phyloP scores from a whole-genome alignment of 352 stramenopile species.

The Bremia lactucae region DNA sequence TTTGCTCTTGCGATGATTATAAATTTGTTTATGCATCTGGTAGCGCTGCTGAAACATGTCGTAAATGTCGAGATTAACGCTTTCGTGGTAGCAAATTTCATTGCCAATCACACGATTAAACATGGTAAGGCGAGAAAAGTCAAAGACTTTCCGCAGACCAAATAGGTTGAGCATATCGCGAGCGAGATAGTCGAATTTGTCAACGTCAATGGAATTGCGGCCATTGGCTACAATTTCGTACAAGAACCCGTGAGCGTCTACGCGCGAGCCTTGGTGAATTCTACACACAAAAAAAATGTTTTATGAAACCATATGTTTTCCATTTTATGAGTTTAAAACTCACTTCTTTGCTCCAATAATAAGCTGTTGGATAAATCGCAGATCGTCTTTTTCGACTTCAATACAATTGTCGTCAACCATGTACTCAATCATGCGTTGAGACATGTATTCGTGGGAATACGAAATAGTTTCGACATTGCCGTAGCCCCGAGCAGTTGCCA shows the following conservation, averaged over 20 bases:
- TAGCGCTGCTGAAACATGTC: slow-evolving; percentile 86
- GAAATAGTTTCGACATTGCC: slow-evolving; percentile 6
- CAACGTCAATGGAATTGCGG: slow-evolving; percentile 86
- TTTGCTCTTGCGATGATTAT: slow-evolving; percentile 84
- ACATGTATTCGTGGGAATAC: slow-evolving; percentile 83
- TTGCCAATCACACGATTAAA: slow-evolving; percentile 81
- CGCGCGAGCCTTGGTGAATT: slow-evolving; percentile 32
- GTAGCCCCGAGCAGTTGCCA: slow-evolving; percentile 25
- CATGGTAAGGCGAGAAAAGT: slow-evolving; percentile 67
- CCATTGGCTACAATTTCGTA: slow-evolving; percentile 89
- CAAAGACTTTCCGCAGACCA: slow-evolving; percentile 63
- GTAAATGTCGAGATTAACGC: slow-evolving; percentile 81
- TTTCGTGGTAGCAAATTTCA: slow-evolving; percentile 86
- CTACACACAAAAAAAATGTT: slow-evolving; percentile 11
- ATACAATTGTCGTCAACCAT: slow-evolving; percentile 78
- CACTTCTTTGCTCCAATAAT: slow-evolving; percentile 74
- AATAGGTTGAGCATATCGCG: slow-evolving; percentile 83
- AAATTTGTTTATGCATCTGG: slow-evolving; percentile 85
- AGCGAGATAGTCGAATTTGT: slow-evolving; percentile 89
- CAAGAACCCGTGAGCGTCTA: slow-evolving; percentile 60
- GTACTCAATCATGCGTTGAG: slow-evolving; percentile 64
- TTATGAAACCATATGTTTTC: neutral
- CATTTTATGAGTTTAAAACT: slow-evolving; percentile 1
- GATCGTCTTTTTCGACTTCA: slow-evolving; percentile 49
- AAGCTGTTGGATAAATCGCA: slow-evolving; percentile 71